phyloP scores from a whole-genome alignment of 176 grass and related monocot species.

The Oryza officinalis region DNA sequence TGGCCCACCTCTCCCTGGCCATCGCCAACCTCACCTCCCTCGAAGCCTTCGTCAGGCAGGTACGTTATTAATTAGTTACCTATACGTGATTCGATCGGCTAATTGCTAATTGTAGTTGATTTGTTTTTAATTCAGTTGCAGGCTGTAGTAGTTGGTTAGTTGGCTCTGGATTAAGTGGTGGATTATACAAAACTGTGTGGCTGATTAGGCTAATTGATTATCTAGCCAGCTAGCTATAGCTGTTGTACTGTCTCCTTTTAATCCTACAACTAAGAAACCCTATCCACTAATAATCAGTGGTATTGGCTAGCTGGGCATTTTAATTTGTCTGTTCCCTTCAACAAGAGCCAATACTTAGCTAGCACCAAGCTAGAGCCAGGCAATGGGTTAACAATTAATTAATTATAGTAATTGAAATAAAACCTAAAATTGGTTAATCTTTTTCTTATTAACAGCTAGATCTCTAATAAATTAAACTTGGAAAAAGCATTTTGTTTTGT shows the following conservation, averaged over 20 bases:
- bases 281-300: background rate
- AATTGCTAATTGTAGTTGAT: background rate
- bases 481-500: no score
- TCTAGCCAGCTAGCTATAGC: background rate
- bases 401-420: background rate
- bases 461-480: background rate
- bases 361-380: background rate
- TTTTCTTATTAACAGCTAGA: background rate
- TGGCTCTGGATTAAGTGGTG: background rate
- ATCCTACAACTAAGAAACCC: background rate
- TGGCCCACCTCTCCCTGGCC: constrained; percentile 63
- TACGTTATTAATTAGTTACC: background rate
- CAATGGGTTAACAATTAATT: background rate
- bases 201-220: background rate
- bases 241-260: background rate
- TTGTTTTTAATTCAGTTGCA: background rate
- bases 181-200: background rate
- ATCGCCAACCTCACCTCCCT: constrained; percentile 59
- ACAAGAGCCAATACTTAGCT: background rate
- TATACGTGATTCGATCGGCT: no score
- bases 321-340: background rate
- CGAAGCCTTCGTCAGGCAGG: constrained; percentile 57
- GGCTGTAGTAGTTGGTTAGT: background rate
- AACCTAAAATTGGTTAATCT: background rate
- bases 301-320: background rate